These are phyloP conservation scores for Penicillium maclennaniae DNA, from an alignment of 495 filamentous ascomycete genomes.

Conservation along the genomic window DNA sequence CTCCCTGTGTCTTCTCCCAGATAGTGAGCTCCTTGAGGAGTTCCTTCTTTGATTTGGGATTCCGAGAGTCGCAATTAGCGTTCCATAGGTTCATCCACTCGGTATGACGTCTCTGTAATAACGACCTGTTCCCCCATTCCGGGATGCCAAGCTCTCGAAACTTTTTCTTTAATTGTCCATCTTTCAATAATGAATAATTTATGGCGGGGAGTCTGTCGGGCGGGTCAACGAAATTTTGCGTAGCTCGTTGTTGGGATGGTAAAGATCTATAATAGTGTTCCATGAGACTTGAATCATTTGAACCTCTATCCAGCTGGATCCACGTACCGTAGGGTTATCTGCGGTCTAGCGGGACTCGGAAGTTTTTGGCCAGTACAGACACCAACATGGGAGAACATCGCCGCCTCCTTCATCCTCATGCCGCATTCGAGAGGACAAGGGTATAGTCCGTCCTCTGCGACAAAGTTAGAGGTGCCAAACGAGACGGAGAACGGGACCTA, in stretches of 20 bases:
- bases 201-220: conserved; percentile 67
- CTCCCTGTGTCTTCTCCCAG: conserved; percentile 77
- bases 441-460: conserved; percentile 66
- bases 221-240: conserved; percentile 12
- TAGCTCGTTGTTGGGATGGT: conserved; percentile 13
- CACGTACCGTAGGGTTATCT: conserved; percentile 31
- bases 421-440: conserved; percentile 73
- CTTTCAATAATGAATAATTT: conserved; percentile 78
- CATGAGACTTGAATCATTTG: conserved; percentile 10
- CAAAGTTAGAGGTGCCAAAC: conserved; percentile 25
- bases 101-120: conserved; percentile 74
- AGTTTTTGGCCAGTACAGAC: conserved; percentile 33
- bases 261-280: conserved; percentile 18
- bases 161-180: conserved; percentile 71
- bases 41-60: conserved; percentile 64
- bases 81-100: conserved; percentile 98
- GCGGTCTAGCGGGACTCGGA: conserved; percentile 9
- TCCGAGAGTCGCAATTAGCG: conserved; percentile 83
- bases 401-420: conserved; percentile 67
- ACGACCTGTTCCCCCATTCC: conserved; percentile 55
- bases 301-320: neutral
- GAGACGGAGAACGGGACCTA: conserved; percentile 3
- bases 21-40: conserved; percentile 71
- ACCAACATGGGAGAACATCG: conserved; percentile 80
- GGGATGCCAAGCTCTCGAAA: conserved; percentile 80